These are phyloP conservation scores for Epichloe elymi DNA, from an alignment of 2,329 filamentous ascomycete genomes.

Conservation along the genomic window DNA sequence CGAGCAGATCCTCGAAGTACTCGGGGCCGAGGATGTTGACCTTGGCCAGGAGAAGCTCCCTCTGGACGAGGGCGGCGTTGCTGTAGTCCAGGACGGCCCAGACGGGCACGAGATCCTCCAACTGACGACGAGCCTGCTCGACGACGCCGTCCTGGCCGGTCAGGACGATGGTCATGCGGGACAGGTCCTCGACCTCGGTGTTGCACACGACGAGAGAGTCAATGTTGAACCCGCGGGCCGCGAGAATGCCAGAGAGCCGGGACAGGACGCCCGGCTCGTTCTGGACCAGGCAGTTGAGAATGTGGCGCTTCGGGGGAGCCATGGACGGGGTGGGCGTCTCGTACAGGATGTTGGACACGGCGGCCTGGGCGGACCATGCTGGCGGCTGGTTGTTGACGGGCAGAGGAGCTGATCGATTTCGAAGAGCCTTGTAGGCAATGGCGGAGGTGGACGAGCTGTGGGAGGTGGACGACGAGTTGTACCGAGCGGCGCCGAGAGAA, in stretches of 20 bases:
- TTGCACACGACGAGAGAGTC: slow-evolving; percentile 96
- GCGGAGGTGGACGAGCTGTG: slow-evolving; percentile 73
- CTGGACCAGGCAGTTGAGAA: slow-evolving; percentile 96
- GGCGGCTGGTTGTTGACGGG: slow-evolving; percentile 65
- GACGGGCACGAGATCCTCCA: slow-evolving; percentile 93
- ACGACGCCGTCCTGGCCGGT: slow-evolving; percentile 94
- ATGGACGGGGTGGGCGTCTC: slow-evolving; percentile 81
- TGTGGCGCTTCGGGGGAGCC: slow-evolving; percentile 84
- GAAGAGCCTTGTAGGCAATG: slow-evolving; percentile 92
- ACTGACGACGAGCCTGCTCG: slow-evolving; percentile 86
- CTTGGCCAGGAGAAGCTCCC: slow-evolving; percentile 89
- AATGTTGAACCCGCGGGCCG: slow-evolving; percentile 96
- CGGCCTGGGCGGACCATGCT: slow-evolving; percentile 80
- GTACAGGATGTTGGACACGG: slow-evolving; percentile 97
- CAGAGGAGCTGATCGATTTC: slow-evolving; percentile 75
- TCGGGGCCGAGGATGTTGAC: slow-evolving; percentile 93
- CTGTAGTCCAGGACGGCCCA: slow-evolving; percentile 99
- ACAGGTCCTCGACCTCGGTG: slow-evolving; percentile 92
- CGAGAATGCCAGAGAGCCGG: slow-evolving; percentile 89
- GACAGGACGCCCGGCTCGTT: slow-evolving; percentile 97
- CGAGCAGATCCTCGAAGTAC: slow-evolving; percentile 93
- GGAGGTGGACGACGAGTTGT: slow-evolving; percentile 32
- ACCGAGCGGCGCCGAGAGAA: slow-evolving; percentile 20
- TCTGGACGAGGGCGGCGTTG: slow-evolving; percentile 80
- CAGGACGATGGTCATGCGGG: slow-evolving; percentile 96